Percentiles rank a stretch among this genome's conserved stretches.
phyloP scores from a whole-genome alignment of 2,329 filamentous ascomycete species.

The Penicillium sp. region DNA sequence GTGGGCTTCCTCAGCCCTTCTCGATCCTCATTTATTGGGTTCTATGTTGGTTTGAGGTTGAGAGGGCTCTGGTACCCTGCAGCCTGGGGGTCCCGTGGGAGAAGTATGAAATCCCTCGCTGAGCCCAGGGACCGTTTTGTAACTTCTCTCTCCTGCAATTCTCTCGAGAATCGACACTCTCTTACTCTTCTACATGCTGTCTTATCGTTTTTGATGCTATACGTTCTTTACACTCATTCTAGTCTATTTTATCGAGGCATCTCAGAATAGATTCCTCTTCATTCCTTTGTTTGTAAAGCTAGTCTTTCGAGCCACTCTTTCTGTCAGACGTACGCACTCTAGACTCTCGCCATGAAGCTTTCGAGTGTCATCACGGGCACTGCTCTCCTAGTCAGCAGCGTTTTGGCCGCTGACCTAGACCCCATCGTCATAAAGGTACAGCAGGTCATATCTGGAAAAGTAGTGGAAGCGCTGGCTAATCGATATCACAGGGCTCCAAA shows the following conservation, averaged over 20 bases:
- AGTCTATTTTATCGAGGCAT: conserved; percentile 5
- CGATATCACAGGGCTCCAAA: conserved; percentile 65
- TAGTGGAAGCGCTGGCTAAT: neutral
- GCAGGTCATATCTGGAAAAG: neutral
- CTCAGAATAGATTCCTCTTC: neutral
- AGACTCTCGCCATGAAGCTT: conserved; percentile 23
- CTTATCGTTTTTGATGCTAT: conserved; percentile 5
- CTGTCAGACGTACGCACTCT: neutral
- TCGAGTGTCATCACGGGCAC: conserved; percentile 20
- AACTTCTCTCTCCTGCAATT: conserved; percentile 11
- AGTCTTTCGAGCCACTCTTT: conserved; percentile 9
- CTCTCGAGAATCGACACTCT: conserved; percentile 10
- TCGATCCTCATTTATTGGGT: conserved; percentile 8
- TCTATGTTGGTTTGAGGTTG: conserved; percentile 11
- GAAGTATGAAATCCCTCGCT: conserved; percentile 16
- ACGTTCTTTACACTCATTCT: conserved; percentile 15
- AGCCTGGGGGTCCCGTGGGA: conserved; percentile 14
- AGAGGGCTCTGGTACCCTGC: conserved; percentile 6
- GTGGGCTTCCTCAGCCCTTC: conserved; percentile 14
- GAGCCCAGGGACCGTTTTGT: neutral
- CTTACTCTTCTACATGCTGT: conserved; percentile 3
- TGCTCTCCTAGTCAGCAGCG: conserved; percentile 50
- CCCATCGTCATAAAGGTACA: conserved; percentile 58
- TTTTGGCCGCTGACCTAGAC: conserved; percentile 60
- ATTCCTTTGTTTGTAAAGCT: conserved; percentile 15